Evolutionary conservation across 2,329 filamentous ascomycete species (phyloP), one percentile per base, ranked within the genome.

Genomic region (Phoma sp.): DNA sequence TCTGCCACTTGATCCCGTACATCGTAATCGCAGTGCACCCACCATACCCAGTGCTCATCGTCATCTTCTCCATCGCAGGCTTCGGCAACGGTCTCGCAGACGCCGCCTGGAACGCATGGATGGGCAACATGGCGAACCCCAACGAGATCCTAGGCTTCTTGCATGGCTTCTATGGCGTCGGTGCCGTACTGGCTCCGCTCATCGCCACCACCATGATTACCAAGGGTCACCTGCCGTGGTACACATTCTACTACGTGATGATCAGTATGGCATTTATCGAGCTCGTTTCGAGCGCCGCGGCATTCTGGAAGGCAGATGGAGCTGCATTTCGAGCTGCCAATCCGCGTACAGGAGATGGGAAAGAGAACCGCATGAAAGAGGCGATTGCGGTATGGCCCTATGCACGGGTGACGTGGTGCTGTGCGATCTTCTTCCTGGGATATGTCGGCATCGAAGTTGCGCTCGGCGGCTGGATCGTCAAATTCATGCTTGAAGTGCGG

Each of bases 371-470:
- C 36, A 77, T 83, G 69, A 77, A 78, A 60, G 77, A 82, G 66
- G 79, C 81, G 0, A 72, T 87, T n/a, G 67, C 75, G 35, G 73
- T 69, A 11, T 60, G 69, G 27, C 79, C 79, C 1, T 69, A 75
- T 32, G 79, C 80, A 2, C 73, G 79, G n/a, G 80, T 89, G 3
- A 88, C 88, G 3, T 93, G 89, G 89, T 78, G 91, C n/a, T 80
- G 86, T 38, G 82, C 90, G 2, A 56, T 89, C 1, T 96, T 96
- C 70, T 77, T 96, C 11, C 81, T 96, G 4, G 85, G 86, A 7
- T 96, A 96, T 66, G 87, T 93, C 0, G 91, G 91, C 4, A 82
- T 85, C 5, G 91, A 96, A 74, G 88, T 91, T 55, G 86, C 85
- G 0, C 78, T 92, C 2, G 88, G 88, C 18, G 90, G 90, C 13